phyloP scores from a whole-genome alignment of 768 basidiomycete genomes.

The Tylopilus sp. region DNA sequence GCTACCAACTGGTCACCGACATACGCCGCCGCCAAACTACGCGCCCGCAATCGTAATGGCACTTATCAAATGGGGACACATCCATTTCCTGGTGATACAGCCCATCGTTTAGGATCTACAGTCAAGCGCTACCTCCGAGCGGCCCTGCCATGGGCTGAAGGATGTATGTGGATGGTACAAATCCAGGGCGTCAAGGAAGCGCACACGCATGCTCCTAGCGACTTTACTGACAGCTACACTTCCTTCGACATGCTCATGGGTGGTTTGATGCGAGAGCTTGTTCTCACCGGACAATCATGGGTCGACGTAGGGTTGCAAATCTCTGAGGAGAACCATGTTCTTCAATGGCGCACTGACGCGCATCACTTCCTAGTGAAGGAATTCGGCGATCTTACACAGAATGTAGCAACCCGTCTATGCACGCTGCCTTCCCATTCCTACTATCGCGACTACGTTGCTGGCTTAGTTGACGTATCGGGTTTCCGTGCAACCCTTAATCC shows the following conservation, averaged over 20 bases:
- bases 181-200: slow-evolving; percentile 7
- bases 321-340: slow-evolving; percentile 1
- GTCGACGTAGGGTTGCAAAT: slow-evolving; percentile 5
- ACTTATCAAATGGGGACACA: slow-evolving; percentile 1
- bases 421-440: not conserved
- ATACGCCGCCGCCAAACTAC: not conserved
- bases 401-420: not conserved
- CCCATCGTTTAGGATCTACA: not conserved
- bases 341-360: slow-evolving; percentile 5
- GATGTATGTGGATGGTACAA: slow-evolving; percentile 6
- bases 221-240: not conserved
- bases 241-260: not conserved
- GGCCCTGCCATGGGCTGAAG: not conserved
- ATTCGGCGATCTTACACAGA: not conserved
- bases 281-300: slow-evolving; percentile 3
- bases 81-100: not conserved
- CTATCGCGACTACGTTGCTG: slow-evolving; percentile 2
- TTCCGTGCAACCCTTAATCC: not conserved
- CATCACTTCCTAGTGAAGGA: not conserved
- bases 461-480: not conserved
- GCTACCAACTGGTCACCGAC: slow-evolving; percentile 5
- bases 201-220: not conserved
- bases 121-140: not conserved
- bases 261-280: not conserved
- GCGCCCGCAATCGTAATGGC: not conserved